A percentile compares a stretch with the other conserved stretches of the same genome.
Evolutionary conservation across 208 protist species (phyloP).

Genomic region (Leishmania guyanensis): DNA sequence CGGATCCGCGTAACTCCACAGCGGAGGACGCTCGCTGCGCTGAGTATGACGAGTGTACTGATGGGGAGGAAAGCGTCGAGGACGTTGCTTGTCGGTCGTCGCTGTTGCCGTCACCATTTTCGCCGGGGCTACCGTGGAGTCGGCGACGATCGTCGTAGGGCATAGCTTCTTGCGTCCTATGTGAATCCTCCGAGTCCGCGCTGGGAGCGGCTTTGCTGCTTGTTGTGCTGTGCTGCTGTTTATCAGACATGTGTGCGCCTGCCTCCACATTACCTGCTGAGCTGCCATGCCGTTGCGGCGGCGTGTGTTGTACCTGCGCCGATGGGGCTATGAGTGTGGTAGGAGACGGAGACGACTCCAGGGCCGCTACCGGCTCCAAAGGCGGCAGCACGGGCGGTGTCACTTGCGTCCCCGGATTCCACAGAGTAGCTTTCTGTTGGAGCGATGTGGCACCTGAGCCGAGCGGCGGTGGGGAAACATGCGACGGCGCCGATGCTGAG

Average conservation of each 20-base stretch:
- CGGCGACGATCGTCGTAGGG: conserved; percentile 5
- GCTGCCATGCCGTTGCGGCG: neutral
- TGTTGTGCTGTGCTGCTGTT: neutral
- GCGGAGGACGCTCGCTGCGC: neutral
- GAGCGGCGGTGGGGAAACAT: neutral
- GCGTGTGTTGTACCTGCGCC: neutral
- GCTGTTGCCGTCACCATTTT: neutral
- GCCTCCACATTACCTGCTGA: neutral
- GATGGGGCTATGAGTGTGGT: neutral
- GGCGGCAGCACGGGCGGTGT: neutral
- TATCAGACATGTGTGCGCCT: neutral
- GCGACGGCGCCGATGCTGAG: neutral
- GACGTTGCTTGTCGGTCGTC: neutral
- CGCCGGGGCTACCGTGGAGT: neutral
- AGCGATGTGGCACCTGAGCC: neutral
- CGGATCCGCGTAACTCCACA: neutral
- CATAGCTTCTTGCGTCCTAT: conserved; percentile 10
- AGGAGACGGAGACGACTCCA: neutral
- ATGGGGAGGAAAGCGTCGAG: conserved; percentile 5
- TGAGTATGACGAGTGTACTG: neutral
- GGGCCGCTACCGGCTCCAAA: neutral
- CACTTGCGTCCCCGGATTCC: conserved; percentile 2
- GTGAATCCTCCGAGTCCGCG: neutral
- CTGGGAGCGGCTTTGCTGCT: neutral
- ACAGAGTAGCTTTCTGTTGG: neutral